Conservation (phyloP, 106 monocot species). For the Platanthera guangdongensis region DNA sequence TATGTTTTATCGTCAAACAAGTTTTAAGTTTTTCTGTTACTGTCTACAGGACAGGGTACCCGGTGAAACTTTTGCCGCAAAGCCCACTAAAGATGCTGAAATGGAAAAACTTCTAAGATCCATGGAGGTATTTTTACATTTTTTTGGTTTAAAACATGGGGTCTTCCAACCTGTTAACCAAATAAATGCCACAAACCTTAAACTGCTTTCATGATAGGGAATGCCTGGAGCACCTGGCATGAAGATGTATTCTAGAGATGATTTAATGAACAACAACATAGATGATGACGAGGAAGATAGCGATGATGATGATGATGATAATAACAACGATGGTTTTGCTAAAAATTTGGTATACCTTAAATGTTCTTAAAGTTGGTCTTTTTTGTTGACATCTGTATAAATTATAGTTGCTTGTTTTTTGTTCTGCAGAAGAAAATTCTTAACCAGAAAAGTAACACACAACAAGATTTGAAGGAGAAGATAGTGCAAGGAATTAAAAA, state of each 20-base stretch:
- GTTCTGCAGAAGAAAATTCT: conserved; percentile 46
- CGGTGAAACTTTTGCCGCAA: conserved; percentile 73
- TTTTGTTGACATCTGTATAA: neutral
- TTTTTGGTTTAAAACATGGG: neutral
- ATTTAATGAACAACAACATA: conserved; percentile 76
- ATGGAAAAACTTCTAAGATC: conserved; percentile 94
- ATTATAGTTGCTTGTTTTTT: neutral
- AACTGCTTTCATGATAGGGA: conserved; percentile 37
- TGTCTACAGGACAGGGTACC: conserved; percentile 58
- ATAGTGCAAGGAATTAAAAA: conserved; percentile 32
- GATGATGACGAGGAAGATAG: conserved; percentile 50
- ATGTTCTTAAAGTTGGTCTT: neutral
- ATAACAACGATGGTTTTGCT: conserved; percentile 38
- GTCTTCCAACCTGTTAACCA: neutral
- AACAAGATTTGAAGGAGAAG: conserved; percentile 56
- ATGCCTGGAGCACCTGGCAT: conserved; percentile 93
- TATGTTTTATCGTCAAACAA: no score
- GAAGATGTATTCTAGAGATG: conserved; percentile 97
- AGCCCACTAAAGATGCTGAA: conserved; percentile 91
- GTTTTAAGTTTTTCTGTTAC: no score
- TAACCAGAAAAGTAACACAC: conserved; percentile 36
- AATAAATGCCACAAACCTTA: neutral
- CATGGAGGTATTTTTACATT: conserved; percentile 60
- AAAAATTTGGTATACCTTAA: conserved; percentile 48
- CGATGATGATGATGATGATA: conserved; percentile 59